Evolutionary conservation across 2,329 filamentous ascomycete genomes (phyloP), one percentile per base, ranked within the genome.

Genomic region (Neofusicoccum ribis): DNA sequence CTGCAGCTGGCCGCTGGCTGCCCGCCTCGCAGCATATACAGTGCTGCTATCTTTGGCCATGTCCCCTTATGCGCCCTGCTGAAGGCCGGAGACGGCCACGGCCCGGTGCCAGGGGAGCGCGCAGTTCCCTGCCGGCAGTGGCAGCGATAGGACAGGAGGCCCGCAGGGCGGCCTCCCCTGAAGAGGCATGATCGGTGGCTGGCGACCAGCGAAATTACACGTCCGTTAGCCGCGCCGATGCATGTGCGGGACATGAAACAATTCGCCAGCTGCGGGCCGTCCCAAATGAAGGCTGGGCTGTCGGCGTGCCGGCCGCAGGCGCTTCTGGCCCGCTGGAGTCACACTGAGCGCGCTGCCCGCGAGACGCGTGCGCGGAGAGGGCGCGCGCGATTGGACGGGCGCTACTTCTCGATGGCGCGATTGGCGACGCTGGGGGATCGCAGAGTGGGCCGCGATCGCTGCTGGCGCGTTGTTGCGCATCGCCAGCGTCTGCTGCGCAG

Each of bases 261-360:
- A 60, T 60, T 60, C 43, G 56, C 56, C 56, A 60, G 56, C 43
- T 36, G 43, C 56, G 56, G 56, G 56, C 56, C 56, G 56, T 41
- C 15, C 56, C 43, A 60, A 60, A 60, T 60, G 27, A 47, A 37
- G n/a, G 15, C 27, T 47, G 54, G 39, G 44, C 41, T 17, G 27
- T 9, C 54, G 46, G 39, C 39, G 54, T 27, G 9, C 41, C 34
- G 31, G 20, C 15, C 20, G 36, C 20, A 31, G 51, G 52, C 52
- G 36, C 17, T 41, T 31, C 52, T 43, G 52, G 41, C 11, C 39
- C 41, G 34, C 27, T n/a, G 37, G 17, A 15, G 20, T 5, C 5
- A 20, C 20, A 20, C 15, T 44, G 52, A 9, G 20, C 37, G 37
- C 31, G 23, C 43, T 46, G 54, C 14, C 41, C 6, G 23, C 51